Percentiles rank a stretch among this genome's conserved stretches.
These are phyloP conservation scores for Xylaria sp. DNA, from an alignment of 2,329 filamentous ascomycete species.

Conservation along the genomic window DNA sequence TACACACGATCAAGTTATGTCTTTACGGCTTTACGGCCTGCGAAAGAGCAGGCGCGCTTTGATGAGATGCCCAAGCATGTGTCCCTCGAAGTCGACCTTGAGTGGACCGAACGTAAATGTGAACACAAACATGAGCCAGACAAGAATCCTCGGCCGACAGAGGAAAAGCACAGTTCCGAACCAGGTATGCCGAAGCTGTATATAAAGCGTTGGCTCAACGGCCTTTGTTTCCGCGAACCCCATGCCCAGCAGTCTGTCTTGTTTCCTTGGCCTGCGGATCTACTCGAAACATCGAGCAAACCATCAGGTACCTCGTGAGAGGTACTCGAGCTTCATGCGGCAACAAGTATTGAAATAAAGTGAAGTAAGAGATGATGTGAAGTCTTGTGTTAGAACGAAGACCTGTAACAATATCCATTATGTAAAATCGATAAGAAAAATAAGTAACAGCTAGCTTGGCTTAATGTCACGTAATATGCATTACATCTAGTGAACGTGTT, in stretches of 20 bases:
- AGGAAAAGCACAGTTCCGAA: not conserved
- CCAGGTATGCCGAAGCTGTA: slow-evolving; percentile 41
- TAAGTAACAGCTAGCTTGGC: not conserved
- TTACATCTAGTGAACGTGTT: not conserved
- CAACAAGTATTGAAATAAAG: not conserved
- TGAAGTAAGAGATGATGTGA: not conserved
- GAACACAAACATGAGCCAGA: slow-evolving; percentile 11
- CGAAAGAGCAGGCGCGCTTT: slow-evolving; percentile 18
- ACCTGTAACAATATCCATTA: slow-evolving; percentile 6
- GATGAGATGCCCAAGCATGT: slow-evolving; percentile 44
- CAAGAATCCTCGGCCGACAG: not conserved
- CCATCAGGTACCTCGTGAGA: slow-evolving; percentile 3
- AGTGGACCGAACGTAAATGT: slow-evolving; percentile 37
- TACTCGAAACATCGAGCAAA: slow-evolving; percentile 33
- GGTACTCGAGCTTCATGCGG: not conserved
- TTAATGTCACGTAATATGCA: not conserved
- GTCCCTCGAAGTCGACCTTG: slow-evolving; percentile 46
- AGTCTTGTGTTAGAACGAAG: not conserved
- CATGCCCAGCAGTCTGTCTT: slow-evolving; percentile 39
- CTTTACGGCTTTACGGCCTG: slow-evolving; percentile 41
- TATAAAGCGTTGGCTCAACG: slow-evolving; percentile 48
- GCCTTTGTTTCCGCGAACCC: slow-evolving; percentile 44
- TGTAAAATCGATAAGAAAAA: not conserved
- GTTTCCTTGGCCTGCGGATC: slow-evolving; percentile 47
- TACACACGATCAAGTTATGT: slow-evolving; percentile 38